Evolutionary conservation across 2,329 filamentous ascomycete species (phyloP).

Genomic region (Colletotrichum musae): DNA sequence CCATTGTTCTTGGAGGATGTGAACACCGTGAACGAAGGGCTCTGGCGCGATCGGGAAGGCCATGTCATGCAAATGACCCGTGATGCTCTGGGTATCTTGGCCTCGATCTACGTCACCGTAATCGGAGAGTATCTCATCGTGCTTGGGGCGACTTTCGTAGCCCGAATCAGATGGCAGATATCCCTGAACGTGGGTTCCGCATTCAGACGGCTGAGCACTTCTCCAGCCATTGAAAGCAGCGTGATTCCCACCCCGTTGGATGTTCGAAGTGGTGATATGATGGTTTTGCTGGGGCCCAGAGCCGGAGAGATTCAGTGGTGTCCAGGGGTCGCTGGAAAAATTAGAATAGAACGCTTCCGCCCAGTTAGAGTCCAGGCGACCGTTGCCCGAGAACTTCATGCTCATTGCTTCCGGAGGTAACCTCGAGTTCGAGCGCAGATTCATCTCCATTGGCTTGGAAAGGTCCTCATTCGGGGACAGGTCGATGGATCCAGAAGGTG

Average conservation of each 20-base stretch:
- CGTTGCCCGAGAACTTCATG: not conserved
- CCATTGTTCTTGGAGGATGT: not conserved
- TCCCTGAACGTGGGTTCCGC: slow-evolving; percentile 52
- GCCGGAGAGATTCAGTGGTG: slow-evolving; percentile 50
- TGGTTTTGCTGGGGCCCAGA: slow-evolving; percentile 49
- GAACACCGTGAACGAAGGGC: not conserved
- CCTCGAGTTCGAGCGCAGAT: slow-evolving; percentile 6
- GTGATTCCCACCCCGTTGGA: slow-evolving; percentile 44
- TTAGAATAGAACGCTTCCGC: slow-evolving; percentile 49
- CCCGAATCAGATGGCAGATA: slow-evolving; percentile 60
- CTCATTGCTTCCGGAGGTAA: slow-evolving; percentile 18
- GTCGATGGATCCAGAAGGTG: slow-evolving; percentile 8
- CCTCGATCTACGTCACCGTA: slow-evolving; percentile 59
- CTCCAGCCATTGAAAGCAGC: slow-evolving; percentile 52
- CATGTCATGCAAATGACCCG: slow-evolving; percentile 52
- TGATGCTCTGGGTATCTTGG: slow-evolving; percentile 56
- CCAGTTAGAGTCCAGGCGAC: slow-evolving; percentile 36
- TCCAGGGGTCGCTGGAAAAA: slow-evolving; percentile 60
- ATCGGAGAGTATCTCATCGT: slow-evolving; percentile 56
- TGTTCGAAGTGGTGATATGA: slow-evolving; percentile 46
- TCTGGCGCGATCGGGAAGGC: slow-evolving; percentile 25
- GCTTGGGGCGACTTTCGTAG: slow-evolving; percentile 60
- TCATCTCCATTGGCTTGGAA: slow-evolving; percentile 25
- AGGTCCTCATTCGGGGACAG: slow-evolving; percentile 6
- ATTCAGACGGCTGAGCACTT: slow-evolving; percentile 55